Base-by-base conservation (phyloP, 2,329 filamentous ascomycete species). In the Xylaria sp. region DNA sequence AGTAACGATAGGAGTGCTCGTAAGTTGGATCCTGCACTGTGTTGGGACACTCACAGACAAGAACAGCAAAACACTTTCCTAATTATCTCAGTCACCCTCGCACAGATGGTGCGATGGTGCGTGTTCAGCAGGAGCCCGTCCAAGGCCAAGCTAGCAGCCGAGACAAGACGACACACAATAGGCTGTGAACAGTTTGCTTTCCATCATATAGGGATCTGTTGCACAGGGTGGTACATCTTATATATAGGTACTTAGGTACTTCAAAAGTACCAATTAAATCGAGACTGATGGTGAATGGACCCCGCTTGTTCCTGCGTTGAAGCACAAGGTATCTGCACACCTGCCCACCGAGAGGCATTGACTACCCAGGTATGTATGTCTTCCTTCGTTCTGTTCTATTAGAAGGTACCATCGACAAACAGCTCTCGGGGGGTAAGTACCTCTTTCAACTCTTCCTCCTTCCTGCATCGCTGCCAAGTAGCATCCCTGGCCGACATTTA, bases 301-400 rank as follows among this genome's bases (percentile, higher is more conserved):
- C 70, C 70, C 70, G 62, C 67, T 59, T 61, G 70, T 63, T 61
- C 62, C 28, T 59, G 66, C 50, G 58, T 65, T 50, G 61, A 62
- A 65, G 46, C 54, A 46, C 28, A 28, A 28, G 28, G 28, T 41
- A 56, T 61, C 46, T 15, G 60, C 55, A 60, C 54, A 50, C 28
- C 56, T 44, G n/a, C 34, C 50, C 28, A 32, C 50, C 50, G 50
- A 39, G 55, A 34, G 55, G 52, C 46, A 51, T 51, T 63, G 63
- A 32, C 28, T 18, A 25, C 23, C 23, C 3, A 25, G 23, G 23
- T 25, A 28, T 41, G 20, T 28, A 28, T 28, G 28, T 28, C 28
- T 28, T 18, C 50, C 58, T 51, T 28, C 28, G 23, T 52, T 13
- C 65, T 56, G 15, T 44, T 12, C 58, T 15, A 44, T 62, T 41